phyloP scores from a whole-genome alignment of 345 rosid species.

The Melaleuca quinquenervia region DNA sequence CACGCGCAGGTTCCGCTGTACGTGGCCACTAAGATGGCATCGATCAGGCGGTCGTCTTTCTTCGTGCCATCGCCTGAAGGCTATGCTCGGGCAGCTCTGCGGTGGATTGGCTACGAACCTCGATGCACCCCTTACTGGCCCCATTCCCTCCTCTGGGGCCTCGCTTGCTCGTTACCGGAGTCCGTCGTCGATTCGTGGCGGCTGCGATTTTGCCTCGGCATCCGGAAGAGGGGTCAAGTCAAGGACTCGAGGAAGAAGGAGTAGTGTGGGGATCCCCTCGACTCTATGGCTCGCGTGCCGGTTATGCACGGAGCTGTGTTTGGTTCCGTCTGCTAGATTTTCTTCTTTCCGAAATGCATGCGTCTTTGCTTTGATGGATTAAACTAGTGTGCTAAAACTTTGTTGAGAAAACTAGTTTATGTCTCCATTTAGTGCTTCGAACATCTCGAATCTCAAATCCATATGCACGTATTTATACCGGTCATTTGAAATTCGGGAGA shows the following conservation, averaged over 20 bases:
- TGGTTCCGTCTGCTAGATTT: not conserved
- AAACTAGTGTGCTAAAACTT: not conserved
- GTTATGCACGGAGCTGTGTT: not conserved
- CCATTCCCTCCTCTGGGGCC: conserved; percentile 33
- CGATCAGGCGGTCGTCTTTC: conserved; percentile 33
- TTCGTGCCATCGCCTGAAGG: conserved; percentile 31
- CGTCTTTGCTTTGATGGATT: not conserved
- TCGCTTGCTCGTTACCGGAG: conserved; percentile 15
- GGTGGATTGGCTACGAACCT: conserved; percentile 28
- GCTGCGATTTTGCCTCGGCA: conserved; percentile 21
- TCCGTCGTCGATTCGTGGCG: conserved; percentile 23
- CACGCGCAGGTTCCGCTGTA: conserved; percentile 25
- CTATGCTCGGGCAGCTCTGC: conserved; percentile 32
- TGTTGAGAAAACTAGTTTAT: not conserved
- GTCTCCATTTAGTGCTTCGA: not conserved
- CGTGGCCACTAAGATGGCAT: conserved; percentile 46
- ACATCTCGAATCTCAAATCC: not conserved
- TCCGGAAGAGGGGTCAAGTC: conserved; percentile 37
- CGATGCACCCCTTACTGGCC: conserved; percentile 49
- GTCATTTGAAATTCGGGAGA: not conserved
- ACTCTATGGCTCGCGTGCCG: not conserved
- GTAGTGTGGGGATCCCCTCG: not conserved
- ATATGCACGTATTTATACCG: not conserved
- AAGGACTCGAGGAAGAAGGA: conserved; percentile 67
- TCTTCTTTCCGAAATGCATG: not conserved